Percentiles rank a stretch among this genome's conserved stretches.
phyloP scores from a whole-genome alignment of 495 filamentous ascomycete species.

The Chaetomidium leptoderma region DNA sequence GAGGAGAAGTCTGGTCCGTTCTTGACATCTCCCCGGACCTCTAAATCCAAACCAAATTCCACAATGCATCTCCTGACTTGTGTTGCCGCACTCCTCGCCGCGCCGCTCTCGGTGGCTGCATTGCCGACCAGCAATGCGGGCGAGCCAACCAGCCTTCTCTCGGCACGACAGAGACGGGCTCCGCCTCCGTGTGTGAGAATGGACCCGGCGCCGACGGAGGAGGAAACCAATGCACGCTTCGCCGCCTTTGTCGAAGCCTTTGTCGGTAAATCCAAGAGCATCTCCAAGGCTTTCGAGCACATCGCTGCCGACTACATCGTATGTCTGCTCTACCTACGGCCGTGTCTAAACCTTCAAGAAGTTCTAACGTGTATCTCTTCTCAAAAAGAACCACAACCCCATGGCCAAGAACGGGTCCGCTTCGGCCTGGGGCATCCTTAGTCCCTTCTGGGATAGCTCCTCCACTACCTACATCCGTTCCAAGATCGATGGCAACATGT shows the following conservation, averaged over 20 bases:
- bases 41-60: neutral
- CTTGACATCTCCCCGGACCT: neutral
- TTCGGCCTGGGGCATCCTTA: slow-evolving; percentile 36
- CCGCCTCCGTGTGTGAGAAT: slow-evolving; percentile 13
- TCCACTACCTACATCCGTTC: slow-evolving; percentile 29
- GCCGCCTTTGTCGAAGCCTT: slow-evolving; percentile 35
- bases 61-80: neutral
- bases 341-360: neutral
- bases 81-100: neutral
- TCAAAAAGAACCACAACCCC: slow-evolving; percentile 41
- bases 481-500: slow-evolving; percentile 29
- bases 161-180: neutral
- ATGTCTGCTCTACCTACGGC: neutral
- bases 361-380: neutral
- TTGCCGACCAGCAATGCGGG: slow-evolving; percentile 8
- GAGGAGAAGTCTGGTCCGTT: neutral
- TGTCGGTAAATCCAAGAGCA: slow-evolving; percentile 33
- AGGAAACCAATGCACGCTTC: slow-evolving; percentile 29
- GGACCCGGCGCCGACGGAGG: slow-evolving; percentile 22
- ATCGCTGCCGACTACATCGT: slow-evolving; percentile 38
- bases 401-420: slow-evolving; percentile 34
- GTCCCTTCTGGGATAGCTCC: slow-evolving; percentile 30
- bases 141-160: slow-evolving; percentile 10
- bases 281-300: slow-evolving; percentile 36
- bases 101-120: slow-evolving; percentile 2